Evolutionary conservation across 2,329 filamentous ascomycete species (phyloP), one percentile per base, ranked within the genome.

Genomic region (Penicillium digitatum): DNA sequence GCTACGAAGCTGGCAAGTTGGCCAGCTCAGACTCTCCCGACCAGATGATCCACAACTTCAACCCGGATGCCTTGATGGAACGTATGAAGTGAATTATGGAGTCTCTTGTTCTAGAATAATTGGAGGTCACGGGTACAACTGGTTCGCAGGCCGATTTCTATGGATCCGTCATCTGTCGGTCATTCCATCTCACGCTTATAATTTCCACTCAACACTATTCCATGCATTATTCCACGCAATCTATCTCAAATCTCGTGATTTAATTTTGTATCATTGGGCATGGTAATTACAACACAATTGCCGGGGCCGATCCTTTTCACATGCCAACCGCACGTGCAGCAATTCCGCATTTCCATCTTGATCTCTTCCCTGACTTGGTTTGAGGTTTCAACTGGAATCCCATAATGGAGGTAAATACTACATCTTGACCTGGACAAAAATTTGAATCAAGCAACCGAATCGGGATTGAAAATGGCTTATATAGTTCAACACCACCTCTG

Each of bases 21-120:
- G 70, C 70, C 11, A 72, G 68, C 51, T 67, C 70, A 3, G 69
- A 72, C 46, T 59, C 66, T 1, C 68, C 69, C 2, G 65, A 71
- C 29, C 52, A 63, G n/a, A 52, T 69, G 56, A 63, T 62, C 31
- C 46, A 58, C 12, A 62, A 56, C 9, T 70, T 72, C 54, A 66
- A 67, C 31, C 67, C 69, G 0, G 50, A 59, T 11, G 58, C 60
- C 20, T 38, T 72, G 27, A 55, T 47, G 27, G 69, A 72, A 57
- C 63, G 69, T 2, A 72, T 72, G 70, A 68, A 57, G 57, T 73
- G 70, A 69, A 66, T 72, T 35, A 72, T 72, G 70, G 70, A 72
- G 52, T 72, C 69, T 40, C 66, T 71, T 57, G 59, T 73, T 9
- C 52, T 73, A 39, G 66, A 62, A 14, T 67, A 73, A 37, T 54